A percentile compares a stretch with the other conserved stretches of the same genome.
Conservation (phyloP, 2,329 filamentous ascomycete species). For the Rhynchosporium agropyri region DNA sequence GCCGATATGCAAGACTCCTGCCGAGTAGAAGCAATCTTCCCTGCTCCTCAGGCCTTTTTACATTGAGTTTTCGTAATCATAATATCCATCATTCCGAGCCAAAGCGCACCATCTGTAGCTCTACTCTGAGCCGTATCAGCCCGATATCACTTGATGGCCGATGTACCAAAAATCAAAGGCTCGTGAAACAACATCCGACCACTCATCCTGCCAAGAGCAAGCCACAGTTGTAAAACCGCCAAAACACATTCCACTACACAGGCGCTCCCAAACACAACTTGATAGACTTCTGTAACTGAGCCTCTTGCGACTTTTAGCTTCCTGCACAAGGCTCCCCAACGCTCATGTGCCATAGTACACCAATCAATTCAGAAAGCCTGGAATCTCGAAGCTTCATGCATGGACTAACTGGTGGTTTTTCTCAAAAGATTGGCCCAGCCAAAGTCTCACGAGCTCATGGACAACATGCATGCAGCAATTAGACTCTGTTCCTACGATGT, state of each 20-base stretch:
- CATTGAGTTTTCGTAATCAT: too few relatives aligned
- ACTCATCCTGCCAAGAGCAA: background rate
- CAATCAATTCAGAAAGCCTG: background rate
- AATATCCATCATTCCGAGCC: background rate
- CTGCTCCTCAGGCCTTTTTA: too few relatives aligned
- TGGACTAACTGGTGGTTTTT: background rate
- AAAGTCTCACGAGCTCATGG: background rate
- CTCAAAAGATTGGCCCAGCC: background rate
- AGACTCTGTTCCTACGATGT: background rate
- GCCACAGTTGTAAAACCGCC: background rate
- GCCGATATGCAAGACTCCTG: too few relatives aligned
- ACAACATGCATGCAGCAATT: background rate
- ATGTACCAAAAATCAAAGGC: slow-evolving; percentile 8
- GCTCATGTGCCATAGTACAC: background rate
- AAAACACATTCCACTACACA: too few relatives aligned
- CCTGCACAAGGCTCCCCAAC: slow-evolving; percentile 2
- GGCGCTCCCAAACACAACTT: too few relatives aligned
- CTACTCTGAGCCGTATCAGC: background rate
- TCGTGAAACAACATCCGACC: background rate
- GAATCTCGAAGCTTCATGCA: background rate
- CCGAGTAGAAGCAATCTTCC: too few relatives aligned
- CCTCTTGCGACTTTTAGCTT: slow-evolving; percentile 12
- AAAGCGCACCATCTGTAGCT: background rate
- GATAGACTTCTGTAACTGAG: slow-evolving; percentile 3
- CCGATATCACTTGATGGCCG: slow-evolving; percentile 6